These are phyloP conservation scores for Cyberlindnera euphorbiae DNA, from an alignment of 805 yeast species.

Conservation along the genomic window DNA sequence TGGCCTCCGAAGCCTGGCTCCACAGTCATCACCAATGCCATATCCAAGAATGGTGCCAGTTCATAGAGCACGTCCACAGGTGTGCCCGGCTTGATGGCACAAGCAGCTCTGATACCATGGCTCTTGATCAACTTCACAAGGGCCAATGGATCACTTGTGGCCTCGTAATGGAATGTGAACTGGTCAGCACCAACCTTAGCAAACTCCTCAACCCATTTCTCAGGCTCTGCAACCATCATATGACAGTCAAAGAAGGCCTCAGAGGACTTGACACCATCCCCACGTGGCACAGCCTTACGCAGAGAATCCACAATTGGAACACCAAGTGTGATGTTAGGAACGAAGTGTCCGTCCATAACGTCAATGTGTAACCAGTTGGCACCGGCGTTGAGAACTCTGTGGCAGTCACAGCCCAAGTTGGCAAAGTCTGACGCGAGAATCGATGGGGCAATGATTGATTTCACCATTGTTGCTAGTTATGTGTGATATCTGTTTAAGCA, in stretches of 20 bases:
- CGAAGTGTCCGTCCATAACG: constrained; percentile 98
- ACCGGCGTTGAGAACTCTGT: constrained; percentile 67
- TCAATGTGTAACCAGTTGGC: constrained; percentile 98
- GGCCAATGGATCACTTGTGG: constrained; percentile 71
- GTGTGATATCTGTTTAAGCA: too few species aligned
- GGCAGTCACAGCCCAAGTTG: constrained; percentile 82
- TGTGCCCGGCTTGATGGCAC: constrained; percentile 93
- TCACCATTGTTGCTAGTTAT: constrained; percentile 45
- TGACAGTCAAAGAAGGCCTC: constrained; percentile 83
- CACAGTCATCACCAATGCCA: constrained; percentile 97
- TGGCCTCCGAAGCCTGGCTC: constrained; percentile 99
- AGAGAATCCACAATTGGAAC: constrained; percentile 81
- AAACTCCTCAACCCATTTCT: constrained; percentile 88
- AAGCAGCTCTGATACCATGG: constrained; percentile 87
- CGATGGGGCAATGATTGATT: constrained; percentile 89
- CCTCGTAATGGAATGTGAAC: constrained; percentile 94
- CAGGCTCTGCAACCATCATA: constrained; percentile 95
- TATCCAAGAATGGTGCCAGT: constrained; percentile 72
- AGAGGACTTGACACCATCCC: constrained; percentile 40
- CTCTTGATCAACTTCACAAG: constrained; percentile 71
- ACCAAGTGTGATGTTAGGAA: constrained; percentile 93
- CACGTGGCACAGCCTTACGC: constrained; percentile 72
- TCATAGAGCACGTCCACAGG: constrained; percentile 78
- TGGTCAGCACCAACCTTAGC: constrained; percentile 94
- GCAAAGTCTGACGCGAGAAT: constrained; percentile 91